Evolutionary conservation across 140 eudicot genomes (phyloP).

Genomic region (Ambrosia hybrid): DNA sequence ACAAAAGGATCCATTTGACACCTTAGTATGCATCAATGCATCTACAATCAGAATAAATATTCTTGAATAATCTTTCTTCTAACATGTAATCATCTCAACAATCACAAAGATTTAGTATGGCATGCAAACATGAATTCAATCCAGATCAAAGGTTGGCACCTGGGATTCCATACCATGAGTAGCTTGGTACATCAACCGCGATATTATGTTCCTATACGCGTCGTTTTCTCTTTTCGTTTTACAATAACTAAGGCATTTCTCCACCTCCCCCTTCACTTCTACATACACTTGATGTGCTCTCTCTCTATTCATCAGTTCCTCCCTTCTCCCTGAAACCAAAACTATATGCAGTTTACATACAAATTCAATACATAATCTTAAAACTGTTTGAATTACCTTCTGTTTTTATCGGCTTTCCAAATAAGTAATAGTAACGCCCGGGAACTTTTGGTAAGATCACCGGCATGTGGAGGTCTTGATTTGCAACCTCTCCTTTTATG

Average conservation of each 20-base stretch:
- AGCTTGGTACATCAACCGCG: conserved; percentile 41
- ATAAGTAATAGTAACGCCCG: conserved; percentile 60
- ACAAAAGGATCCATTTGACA: neutral
- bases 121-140: conserved; percentile 10
- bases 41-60: neutral
- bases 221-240: conserved; percentile 48
- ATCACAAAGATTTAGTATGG: neutral
- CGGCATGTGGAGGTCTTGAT: conserved; percentile 56
- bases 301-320: conserved; percentile 35
- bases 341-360: neutral
- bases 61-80: neutral
- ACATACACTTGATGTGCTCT: conserved; percentile 38
- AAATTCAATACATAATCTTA: neutral
- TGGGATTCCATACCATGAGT: conserved; percentile 31
- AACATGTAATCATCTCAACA: neutral
- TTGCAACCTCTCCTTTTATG: conserved; percentile 37
- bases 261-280: conserved; percentile 53
- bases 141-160: conserved; percentile 35
- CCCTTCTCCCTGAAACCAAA: conserved; percentile 25
- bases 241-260: conserved; percentile 43
- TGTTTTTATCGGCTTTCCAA: conserved; percentile 71
- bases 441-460: conserved; percentile 52
- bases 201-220: conserved; percentile 45
- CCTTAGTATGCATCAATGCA: neutral
- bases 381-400: conserved; percentile 29